Percentiles rank a stretch among this genome's conserved stretches.
Evolutionary conservation across 2,329 filamentous ascomycete genomes (phyloP).

Genomic region (Aspergillus fumigatiaffinis): DNA sequence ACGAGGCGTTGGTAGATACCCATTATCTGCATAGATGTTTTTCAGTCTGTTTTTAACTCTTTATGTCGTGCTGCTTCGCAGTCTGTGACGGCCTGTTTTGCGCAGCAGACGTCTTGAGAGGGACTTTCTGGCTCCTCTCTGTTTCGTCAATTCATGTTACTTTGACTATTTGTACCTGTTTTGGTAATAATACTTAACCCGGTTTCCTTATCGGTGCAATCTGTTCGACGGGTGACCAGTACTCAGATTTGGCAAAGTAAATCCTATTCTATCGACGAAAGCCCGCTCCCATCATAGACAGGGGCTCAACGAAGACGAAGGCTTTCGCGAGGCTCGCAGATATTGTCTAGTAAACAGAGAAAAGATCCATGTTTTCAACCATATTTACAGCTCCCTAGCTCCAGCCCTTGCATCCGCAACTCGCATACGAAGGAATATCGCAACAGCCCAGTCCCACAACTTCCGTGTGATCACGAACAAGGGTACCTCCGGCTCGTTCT

Average conservation of each 20-base stretch:
- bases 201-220: not conserved
- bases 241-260: not conserved
- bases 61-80: conserved; percentile 12
- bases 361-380: not conserved
- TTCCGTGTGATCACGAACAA: conserved; percentile 49
- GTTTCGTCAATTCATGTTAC: not conserved
- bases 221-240: not conserved
- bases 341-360: not conserved
- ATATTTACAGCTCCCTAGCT: conserved; percentile 20
- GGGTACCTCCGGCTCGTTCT: conserved; percentile 60
- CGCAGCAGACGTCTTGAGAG: not conserved
- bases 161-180: not conserved
- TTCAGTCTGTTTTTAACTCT: conserved; percentile 19
- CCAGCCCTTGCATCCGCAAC: conserved; percentile 24
- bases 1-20: conserved; percentile 44
- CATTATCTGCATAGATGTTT: conserved; percentile 33
- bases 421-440: conserved; percentile 33
- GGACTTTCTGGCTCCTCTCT: not conserved
- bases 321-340: too few relatives aligned
- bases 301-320: too few relatives aligned
- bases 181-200: not conserved
- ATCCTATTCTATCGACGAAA: not conserved
- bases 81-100: not conserved
- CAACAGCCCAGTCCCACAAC: conserved; percentile 36
- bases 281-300: too few relatives aligned